Evolutionary conservation across 495 filamentous ascomycete species (phyloP).

Genomic region (Penicillium pulvis): DNA sequence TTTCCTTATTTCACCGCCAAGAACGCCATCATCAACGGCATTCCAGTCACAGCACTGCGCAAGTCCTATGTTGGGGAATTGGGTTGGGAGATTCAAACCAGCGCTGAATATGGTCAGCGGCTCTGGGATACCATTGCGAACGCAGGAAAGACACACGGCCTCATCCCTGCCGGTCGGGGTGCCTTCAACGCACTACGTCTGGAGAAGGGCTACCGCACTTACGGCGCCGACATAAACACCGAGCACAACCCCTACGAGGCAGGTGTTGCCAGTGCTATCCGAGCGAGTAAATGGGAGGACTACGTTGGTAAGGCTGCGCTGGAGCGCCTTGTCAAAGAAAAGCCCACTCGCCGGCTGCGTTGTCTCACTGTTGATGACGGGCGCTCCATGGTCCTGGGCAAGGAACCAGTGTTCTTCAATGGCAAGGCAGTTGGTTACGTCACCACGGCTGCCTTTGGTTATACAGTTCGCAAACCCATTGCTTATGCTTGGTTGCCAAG

Average conservation of each 20-base stretch:
- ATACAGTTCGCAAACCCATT: slow-evolving; percentile 45
- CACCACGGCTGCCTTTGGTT: slow-evolving; percentile 51
- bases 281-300: slow-evolving; percentile 36
- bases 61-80: slow-evolving; percentile 52
- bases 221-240: slow-evolving; percentile 48
- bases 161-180: slow-evolving; percentile 48
- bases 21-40: slow-evolving; percentile 33
- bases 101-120: slow-evolving; percentile 45
- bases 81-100: slow-evolving; percentile 54
- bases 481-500: slow-evolving; percentile 50
- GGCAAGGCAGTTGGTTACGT: slow-evolving; percentile 47
- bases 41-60: slow-evolving; percentile 44
- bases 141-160: slow-evolving; percentile 47
- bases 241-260: slow-evolving; percentile 54
- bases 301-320: slow-evolving; percentile 44
- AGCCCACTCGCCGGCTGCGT: slow-evolving; percentile 33
- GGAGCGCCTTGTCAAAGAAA: slow-evolving; percentile 23
- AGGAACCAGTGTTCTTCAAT: slow-evolving; percentile 49
- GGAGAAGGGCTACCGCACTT: slow-evolving; percentile 50
- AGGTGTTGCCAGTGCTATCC: slow-evolving; percentile 39
- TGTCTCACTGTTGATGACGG: slow-evolving; percentile 49
- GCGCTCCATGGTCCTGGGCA: slow-evolving; percentile 48
- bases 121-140: slow-evolving; percentile 50
- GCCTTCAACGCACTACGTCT: slow-evolving; percentile 51
- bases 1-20: slow-evolving; percentile 45